Base-by-base conservation (phyloP, 1,284 basidiomycete species). In the Rhodotorula sp. region DNA sequence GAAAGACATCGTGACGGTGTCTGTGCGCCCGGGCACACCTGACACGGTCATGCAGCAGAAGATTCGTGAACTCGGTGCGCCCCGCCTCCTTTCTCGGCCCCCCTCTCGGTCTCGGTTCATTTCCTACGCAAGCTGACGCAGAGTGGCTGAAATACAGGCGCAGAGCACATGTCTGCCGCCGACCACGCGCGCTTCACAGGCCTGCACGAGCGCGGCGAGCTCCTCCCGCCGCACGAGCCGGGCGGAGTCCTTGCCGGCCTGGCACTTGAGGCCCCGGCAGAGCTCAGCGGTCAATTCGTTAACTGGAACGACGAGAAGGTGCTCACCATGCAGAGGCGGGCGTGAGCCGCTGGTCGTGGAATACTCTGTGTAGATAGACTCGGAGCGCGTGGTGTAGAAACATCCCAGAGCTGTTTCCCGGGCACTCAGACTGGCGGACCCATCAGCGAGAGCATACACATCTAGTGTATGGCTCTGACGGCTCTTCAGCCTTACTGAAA, bases 21-120 rank as follows among this genome's bases (percentile, higher is more conserved):
- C 92, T 10, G 77, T 96, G 2, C 87, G 92, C 1, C 93, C 93
- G 0, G 93, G 93, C 25, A 90, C 89, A 80, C 91, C 95, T 16
- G 89, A 93, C 62, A 82, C 71, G 4, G 63, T 64, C 23, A 79
- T 79, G 78, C 78, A 78, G 56, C 50, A 58, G 8, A 68, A 63
- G 19, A 73, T 79, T 42, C 61, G 78, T 9, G 70, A 71, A 0
- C 71, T 61, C 27, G 78, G 77, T 70, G 25, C 61, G 68, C 61
- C 8, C 2, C 27, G 5, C 34, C 5, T 23, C 42, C 13, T 44
- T 19, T 21, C 27, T 27, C 14, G 19, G 21, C n/a, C 25, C 45
- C 16, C 69, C 66, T 64, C 65, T 42, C 56, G 7, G 41, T 25
- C 34, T 9, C 44, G 1, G 23, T 14, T 44, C 54, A 23, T 34